Base-by-base conservation (phyloP, 371 early-diverging fungal genomes). In the Rhizomucor miehei region DNA sequence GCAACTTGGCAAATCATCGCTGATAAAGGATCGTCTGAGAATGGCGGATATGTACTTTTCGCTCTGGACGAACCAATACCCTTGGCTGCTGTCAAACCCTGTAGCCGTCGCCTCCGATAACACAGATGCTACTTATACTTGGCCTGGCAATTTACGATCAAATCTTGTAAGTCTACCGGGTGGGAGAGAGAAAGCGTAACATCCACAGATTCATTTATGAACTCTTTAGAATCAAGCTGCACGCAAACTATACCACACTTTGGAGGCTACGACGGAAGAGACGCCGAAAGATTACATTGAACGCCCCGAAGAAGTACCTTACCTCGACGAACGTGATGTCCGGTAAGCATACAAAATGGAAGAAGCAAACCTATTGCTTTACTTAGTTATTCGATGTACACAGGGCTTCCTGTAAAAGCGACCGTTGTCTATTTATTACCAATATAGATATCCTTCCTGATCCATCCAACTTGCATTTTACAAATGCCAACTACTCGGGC, bases 11-110 rank as follows among this genome's bases (percentile, higher is more conserved):
- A 79, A 77, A 52, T 73, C 69, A 9, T 74, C 75, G 0, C 46
- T 84, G 12, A 65, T 58, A 1, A 82, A 79, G 57, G 79, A 80
- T 16, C 69, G 73, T 21, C 59, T 82, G 20, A 67, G 71, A 20
- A 62, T 76, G 48, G 76, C 79, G 21, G 86, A 86, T 39, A 71
- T 73, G 57, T 86, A 81, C 55, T 86, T 86, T 57, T 69, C 82
- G 16, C 69, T 86, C 20, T 86, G 84, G 84, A 80, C 76, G 29
- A 86, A 86, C 47, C 84, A 84, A 44, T 86, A 82, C 49, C 86
- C 86, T 12, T 86, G 80, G 67, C 66, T 82, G 35, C 58, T 86
- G 9, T 67, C 74, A 44, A 79, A 79, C 49, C 77, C 79, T 16
- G 41, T 54, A 14, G 46, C 29, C 16, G 11, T 37, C 40, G 44